These are phyloP conservation scores for Mycena polygramma DNA, from an alignment of 768 basidiomycete genomes.

Conservation along the genomic window DNA sequence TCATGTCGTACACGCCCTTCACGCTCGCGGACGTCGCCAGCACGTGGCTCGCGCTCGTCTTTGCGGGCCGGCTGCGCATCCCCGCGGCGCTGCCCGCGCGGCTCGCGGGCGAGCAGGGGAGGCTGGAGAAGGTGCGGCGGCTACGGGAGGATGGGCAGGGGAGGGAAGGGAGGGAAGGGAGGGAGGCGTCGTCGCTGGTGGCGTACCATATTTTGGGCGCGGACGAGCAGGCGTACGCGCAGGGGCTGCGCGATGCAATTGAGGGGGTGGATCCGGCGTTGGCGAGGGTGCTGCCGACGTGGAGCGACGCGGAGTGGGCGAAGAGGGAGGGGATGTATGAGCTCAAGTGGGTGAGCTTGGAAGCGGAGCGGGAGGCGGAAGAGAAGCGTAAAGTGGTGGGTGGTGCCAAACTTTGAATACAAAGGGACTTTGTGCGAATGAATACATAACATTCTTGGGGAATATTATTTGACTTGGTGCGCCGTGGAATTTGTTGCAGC, in stretches of 20 bases:
- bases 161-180: background rate
- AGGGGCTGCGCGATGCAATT: conserved; percentile 21
- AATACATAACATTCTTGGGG: no score
- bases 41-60: conserved; percentile 49
- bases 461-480: no score
- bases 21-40: conserved; percentile 49
- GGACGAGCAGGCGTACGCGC: conserved; percentile 27
- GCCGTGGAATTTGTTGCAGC: no score
- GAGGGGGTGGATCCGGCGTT: conserved; percentile 27
- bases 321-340: conserved; percentile 30
- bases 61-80: conserved; percentile 39
- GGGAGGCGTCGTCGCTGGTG: conserved; percentile 23
- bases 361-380: conserved; percentile 3
- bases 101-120: conserved; percentile 42
- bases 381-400: no score
- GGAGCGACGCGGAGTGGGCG: conserved; percentile 26
- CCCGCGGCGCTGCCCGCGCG: conserved; percentile 32
- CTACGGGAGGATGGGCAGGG: no score
- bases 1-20: conserved; percentile 49
- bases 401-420: no score
- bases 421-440: no score
- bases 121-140: conserved; percentile 29
- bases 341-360: conserved; percentile 24
- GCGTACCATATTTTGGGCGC: conserved; percentile 32
- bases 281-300: conserved; percentile 23